phyloP scores from a whole-genome alignment of 305 asterid species.

The Fraxinus angustifolia region DNA sequence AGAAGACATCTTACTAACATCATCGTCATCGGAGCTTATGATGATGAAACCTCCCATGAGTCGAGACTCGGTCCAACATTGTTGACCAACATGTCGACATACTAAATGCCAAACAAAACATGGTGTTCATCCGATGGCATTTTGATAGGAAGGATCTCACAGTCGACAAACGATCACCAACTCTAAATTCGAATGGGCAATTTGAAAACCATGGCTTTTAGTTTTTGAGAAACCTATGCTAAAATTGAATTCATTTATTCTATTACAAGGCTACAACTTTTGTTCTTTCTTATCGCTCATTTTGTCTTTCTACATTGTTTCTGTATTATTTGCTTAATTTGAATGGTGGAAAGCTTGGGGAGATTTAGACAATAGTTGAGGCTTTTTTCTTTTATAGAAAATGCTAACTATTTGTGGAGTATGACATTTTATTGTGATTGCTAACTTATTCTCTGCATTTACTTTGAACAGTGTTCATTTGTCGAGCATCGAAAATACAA shows the following conservation, averaged over 20 bases:
- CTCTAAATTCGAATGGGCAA: background rate
- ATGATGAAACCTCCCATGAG: no score
- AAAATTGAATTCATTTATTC: background rate
- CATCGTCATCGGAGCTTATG: no score
- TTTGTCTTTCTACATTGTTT: constrained; percentile 1
- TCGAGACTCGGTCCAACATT: no score
- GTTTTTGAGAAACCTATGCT: background rate
- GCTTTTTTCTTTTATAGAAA: background rate
- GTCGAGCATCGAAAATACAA: constrained; percentile 97
- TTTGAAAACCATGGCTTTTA: background rate
- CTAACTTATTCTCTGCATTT: constrained; percentile 10
- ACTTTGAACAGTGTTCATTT: constrained; percentile 70
- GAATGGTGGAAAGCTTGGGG: background rate
- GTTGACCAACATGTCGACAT: no score
- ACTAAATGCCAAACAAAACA: no score
- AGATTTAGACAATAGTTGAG: background rate
- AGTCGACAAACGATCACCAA: no score
- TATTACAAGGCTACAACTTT: constrained; percentile 3
- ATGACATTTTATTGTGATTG: background rate
- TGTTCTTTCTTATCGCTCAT: background rate
- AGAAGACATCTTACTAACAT: no score
- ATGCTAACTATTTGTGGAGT: background rate
- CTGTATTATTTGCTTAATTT: background rate
- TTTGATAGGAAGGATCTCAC: no score
- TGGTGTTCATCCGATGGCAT: no score